These are phyloP conservation scores for Fusarium kyushuense DNA, from an alignment of 2,329 filamentous ascomycete genomes.

Conservation along the genomic window DNA sequence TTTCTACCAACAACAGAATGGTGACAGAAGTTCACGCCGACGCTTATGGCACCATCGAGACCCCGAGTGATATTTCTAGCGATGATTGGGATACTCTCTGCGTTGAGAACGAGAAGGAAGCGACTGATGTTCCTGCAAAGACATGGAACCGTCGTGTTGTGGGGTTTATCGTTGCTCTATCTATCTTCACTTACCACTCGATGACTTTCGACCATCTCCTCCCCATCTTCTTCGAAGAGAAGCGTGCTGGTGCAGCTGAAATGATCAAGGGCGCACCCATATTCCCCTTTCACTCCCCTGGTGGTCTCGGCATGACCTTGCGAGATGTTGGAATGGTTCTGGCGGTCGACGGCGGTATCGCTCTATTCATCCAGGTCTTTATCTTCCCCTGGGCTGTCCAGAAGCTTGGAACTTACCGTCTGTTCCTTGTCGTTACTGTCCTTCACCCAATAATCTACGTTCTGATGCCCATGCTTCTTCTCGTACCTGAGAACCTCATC, in stretches of 20 bases:
- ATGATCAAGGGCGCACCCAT: slow-evolving; percentile 48
- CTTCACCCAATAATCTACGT: slow-evolving; percentile 73
- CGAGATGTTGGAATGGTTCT: slow-evolving; percentile 72
- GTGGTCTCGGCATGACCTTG: slow-evolving; percentile 72
- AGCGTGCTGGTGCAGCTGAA: slow-evolving; percentile 61
- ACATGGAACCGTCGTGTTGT: slow-evolving; percentile 73
- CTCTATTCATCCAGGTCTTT: slow-evolving; percentile 69
- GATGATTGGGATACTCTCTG: slow-evolving; percentile 62
- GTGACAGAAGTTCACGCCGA: slow-evolving; percentile 78
- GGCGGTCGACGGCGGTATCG: slow-evolving; percentile 69
- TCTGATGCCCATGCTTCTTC: slow-evolving; percentile 69
- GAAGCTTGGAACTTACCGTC: slow-evolving; percentile 68
- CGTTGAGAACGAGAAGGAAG: slow-evolving; percentile 50
- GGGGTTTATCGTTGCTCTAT: slow-evolving; percentile 82
- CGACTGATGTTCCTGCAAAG: slow-evolving; percentile 51
- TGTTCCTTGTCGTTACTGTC: slow-evolving; percentile 69
- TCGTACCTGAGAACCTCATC: slow-evolving; percentile 64
- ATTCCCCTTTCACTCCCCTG: slow-evolving; percentile 67
- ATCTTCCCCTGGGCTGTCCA: slow-evolving; percentile 72
- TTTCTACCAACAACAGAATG: slow-evolving; percentile 79
- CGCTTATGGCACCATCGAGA: slow-evolving; percentile 79
- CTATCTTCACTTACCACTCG: slow-evolving; percentile 92
- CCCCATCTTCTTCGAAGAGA: slow-evolving; percentile 92
- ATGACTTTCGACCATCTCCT: slow-evolving; percentile 95
- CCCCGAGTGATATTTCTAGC: slow-evolving; percentile 50